A percentile compares a stretch with the other conserved stretches of the same genome.
Evolutionary conservation across 768 basidiomycete species (phyloP).

Genomic region (Mycena sanguinolenta): DNA sequence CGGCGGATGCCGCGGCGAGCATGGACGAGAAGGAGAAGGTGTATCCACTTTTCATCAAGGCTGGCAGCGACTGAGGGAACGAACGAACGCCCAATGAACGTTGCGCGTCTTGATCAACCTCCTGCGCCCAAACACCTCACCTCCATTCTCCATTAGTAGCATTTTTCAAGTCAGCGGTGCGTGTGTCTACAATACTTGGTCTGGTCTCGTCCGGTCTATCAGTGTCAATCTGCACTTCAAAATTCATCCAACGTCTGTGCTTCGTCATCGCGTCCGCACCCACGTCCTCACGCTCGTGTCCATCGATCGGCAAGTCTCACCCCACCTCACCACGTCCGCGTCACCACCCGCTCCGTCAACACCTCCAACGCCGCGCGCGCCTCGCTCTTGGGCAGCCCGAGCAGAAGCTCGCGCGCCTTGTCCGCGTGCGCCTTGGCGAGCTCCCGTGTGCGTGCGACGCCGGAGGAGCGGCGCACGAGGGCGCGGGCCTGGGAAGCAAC

Average conservation of each 20-base stretch:
- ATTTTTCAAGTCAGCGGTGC: conserved; percentile 4
- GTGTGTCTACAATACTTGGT: conserved; percentile 20
- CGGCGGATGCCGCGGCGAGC: too few species aligned
- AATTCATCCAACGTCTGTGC: neutral
- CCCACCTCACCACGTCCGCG: conserved; percentile 58
- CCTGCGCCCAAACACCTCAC: too few species aligned
- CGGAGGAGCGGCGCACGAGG: conserved; percentile 82
- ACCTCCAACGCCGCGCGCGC: conserved; percentile 83
- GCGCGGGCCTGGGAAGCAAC: conserved; percentile 70
- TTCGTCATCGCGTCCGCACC: too few species aligned
- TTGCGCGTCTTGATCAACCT: too few species aligned
- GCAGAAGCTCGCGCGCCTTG: conserved; percentile 82
- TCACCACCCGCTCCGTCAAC: conserved; percentile 82
- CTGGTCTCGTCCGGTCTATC: too few species aligned
- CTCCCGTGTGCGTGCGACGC: conserved; percentile 83
- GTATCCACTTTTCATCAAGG: too few species aligned
- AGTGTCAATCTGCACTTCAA: neutral
- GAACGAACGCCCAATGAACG: too few species aligned
- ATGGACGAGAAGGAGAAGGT: too few species aligned
- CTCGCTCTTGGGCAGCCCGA: conserved; percentile 83
- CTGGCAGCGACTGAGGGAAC: too few species aligned
- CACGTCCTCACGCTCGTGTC: too few species aligned
- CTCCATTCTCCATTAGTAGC: conserved; percentile 5
- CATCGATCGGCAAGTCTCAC: too few species aligned
- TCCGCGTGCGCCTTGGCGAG: conserved; percentile 84